Conservation (phyloP, 1,139 yeast genomes). For the Pichia cactophila region DNA sequence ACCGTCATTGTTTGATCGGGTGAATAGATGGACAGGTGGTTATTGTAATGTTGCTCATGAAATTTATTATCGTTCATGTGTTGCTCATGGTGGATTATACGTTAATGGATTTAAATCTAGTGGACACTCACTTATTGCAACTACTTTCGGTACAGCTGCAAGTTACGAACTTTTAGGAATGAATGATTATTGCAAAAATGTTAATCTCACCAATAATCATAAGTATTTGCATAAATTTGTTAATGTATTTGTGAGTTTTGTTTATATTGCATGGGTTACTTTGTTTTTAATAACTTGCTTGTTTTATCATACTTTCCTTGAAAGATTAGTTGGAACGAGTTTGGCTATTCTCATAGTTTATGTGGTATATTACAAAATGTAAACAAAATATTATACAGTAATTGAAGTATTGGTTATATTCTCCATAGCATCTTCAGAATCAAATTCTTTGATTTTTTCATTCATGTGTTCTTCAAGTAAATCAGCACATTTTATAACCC, state of each 20-base stretch:
- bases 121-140: slow-evolving; percentile 53
- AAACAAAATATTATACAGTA: not conserved
- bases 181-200: not conserved
- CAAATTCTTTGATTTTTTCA: slow-evolving; percentile 9
- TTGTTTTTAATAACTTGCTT: slow-evolving; percentile 46
- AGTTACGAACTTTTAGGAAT: slow-evolving; percentile 32
- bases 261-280: slow-evolving; percentile 14
- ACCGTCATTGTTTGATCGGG: slow-evolving; percentile 37
- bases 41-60: slow-evolving; percentile 27
- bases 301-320: slow-evolving; percentile 55
- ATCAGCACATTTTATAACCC: slow-evolving; percentile 72
- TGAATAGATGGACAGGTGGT: slow-evolving; percentile 37
- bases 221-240: not conserved
- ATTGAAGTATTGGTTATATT: not conserved
- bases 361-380: slow-evolving; percentile 25
- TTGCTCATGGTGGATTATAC: slow-evolving; percentile 32
- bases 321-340: slow-evolving; percentile 45
- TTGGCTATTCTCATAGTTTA: slow-evolving; percentile 40
- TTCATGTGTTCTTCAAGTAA: slow-evolving; percentile 42
- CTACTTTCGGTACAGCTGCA: slow-evolving; percentile 39
- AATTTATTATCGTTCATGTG: slow-evolving; percentile 18
- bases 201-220: not conserved
- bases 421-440: slow-evolving; percentile 6
- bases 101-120: slow-evolving; percentile 54
- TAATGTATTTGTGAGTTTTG: not conserved